These are phyloP conservation scores for Abrus precatorius DNA, from an alignment of 306 rosid species.

Conservation along the genomic window DNA sequence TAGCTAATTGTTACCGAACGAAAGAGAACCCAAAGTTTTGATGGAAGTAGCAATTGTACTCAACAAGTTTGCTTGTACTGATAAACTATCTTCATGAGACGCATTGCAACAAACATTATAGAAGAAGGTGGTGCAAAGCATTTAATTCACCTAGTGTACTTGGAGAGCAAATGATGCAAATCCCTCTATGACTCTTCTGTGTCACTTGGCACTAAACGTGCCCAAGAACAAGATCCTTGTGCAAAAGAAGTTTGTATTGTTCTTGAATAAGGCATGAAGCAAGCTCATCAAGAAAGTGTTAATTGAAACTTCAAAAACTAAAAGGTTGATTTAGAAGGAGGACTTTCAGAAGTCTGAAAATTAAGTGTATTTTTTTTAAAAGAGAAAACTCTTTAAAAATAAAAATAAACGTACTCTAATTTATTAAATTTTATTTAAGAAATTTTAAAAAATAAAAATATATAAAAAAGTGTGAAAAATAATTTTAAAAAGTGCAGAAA, in stretches of 20 bases:
- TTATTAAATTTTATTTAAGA: too few relatives aligned
- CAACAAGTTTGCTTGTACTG: constrained; percentile 69
- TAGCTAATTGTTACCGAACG: constrained; percentile 56
- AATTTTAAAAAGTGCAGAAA: too few relatives aligned
- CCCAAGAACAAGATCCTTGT: constrained; percentile 81
- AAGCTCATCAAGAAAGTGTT: constrained; percentile 51
- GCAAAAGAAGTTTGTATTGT: constrained; percentile 75
- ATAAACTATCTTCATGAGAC: constrained; percentile 72
- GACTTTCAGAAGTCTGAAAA: too few relatives aligned
- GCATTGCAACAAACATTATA: constrained; percentile 81
- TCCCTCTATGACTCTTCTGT: constrained; percentile 67
- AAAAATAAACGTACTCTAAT: too few relatives aligned
- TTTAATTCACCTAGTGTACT: constrained; percentile 71
- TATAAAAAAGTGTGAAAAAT: too few relatives aligned
- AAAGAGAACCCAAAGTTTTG: constrained; percentile 57
- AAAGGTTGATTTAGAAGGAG: too few relatives aligned
- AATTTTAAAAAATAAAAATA: too few relatives aligned
- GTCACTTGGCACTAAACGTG: constrained; percentile 69
- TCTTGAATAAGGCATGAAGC: constrained; percentile 79
- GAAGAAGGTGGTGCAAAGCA: constrained; percentile 77
- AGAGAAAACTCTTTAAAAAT: too few relatives aligned
- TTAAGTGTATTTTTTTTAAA: too few relatives aligned
- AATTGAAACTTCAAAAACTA: too few relatives aligned
- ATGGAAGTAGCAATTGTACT: constrained; percentile 67
- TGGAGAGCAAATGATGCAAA: constrained; percentile 70